Conservation (phyloP, 1,139 yeast species). For the Meyerozyma carpophila region DNA sequence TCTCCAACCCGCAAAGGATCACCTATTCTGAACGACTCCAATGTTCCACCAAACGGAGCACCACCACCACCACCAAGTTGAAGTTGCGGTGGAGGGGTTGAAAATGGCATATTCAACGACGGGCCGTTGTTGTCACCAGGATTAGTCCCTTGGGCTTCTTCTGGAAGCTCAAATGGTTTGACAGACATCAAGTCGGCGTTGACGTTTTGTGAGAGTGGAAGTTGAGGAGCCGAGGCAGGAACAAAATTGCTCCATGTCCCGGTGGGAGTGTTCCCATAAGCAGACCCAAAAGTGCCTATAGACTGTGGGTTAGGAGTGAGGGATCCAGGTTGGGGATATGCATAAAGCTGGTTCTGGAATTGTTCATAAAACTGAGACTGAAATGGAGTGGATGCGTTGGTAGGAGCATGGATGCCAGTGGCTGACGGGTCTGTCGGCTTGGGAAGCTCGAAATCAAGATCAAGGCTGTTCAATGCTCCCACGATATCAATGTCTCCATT, state of each 20-base stretch:
- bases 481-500: conserved; percentile 30
- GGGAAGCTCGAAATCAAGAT: conserved; percentile 23
- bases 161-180: conserved; percentile 35
- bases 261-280: conserved; percentile 16
- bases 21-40: conserved; percentile 10
- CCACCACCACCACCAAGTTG: conserved; percentile 3
- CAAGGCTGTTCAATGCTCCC: conserved; percentile 36
- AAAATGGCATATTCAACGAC: conserved; percentile 18
- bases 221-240: conserved; percentile 36
- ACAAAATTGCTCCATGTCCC: conserved; percentile 27
- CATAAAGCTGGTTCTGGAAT: conserved; percentile 15
- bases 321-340: conserved; percentile 18
- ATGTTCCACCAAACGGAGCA: conserved; percentile 20
- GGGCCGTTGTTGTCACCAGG: conserved; percentile 3
- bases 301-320: conserved; percentile 30
- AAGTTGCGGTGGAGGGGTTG: conserved; percentile 19
- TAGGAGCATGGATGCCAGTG: conserved; percentile 2
- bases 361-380: conserved; percentile 7
- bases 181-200: conserved; percentile 13
- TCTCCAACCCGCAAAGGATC: background rate
- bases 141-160: conserved; percentile 9
- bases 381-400: background rate
- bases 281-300: conserved; percentile 11
- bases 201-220: conserved; percentile 6
- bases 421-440: conserved; percentile 1